phyloP scores from a whole-genome alignment of 257 asterid species.

The Lycium ferocissimum region DNA sequence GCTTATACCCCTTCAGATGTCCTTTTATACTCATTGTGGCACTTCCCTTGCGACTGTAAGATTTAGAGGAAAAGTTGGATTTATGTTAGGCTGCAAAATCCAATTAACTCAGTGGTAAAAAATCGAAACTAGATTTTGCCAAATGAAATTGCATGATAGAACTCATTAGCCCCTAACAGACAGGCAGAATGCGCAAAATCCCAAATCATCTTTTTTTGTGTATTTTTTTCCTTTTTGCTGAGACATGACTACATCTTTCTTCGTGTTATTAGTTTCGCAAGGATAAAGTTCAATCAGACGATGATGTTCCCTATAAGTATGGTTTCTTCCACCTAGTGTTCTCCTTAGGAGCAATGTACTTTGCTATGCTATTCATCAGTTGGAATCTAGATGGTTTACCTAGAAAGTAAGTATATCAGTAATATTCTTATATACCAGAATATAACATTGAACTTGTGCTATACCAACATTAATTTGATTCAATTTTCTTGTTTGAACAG shows the following conservation, averaged over 20 bases:
- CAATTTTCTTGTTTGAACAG: conserved; percentile 40
- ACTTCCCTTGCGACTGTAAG: background rate
- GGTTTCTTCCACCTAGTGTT: conserved; percentile 88
- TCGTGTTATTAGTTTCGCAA: conserved; percentile 60
- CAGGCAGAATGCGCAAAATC: background rate
- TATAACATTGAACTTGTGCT: background rate
- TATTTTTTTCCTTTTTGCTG: background rate
- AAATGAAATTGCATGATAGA: too few relatives aligned
- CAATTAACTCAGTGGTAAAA: background rate
- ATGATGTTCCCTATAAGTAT: conserved; percentile 78
- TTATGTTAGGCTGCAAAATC: background rate
- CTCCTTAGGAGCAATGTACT: conserved; percentile 93
- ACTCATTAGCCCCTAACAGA: background rate
- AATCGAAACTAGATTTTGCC: background rate
- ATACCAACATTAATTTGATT: background rate
- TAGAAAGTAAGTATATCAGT: conserved; percentile 60
- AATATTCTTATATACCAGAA: background rate
- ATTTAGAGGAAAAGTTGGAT: background rate
- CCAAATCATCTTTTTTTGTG: background rate
- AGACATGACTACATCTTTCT: background rate
- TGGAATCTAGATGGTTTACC: conserved; percentile 84
- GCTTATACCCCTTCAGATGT: background rate
- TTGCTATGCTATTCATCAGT: conserved; percentile 90
- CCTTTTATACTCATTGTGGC: background rate
- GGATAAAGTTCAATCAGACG: conserved; percentile 54